Evolutionary conservation across 805 yeast genomes (phyloP).

Genomic region (Phaffomyces opuntiae): DNA sequence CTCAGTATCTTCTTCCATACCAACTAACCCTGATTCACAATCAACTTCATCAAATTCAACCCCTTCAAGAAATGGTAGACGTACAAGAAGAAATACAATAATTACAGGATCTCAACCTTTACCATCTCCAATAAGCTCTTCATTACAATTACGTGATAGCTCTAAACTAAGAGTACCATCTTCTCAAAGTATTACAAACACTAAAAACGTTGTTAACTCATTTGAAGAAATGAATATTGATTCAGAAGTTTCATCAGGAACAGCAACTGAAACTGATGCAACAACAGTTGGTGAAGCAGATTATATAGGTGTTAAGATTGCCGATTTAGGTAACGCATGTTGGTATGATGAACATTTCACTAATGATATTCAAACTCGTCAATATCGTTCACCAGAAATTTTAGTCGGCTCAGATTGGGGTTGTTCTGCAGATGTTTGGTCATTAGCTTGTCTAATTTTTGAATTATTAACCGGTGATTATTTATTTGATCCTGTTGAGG

Average conservation of each 20-base stretch:
- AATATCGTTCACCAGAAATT: slow-evolving; percentile 84
- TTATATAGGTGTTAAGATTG: slow-evolving; percentile 73
- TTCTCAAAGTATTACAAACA: slow-evolving; percentile 3
- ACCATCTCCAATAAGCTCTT: slow-evolving; percentile 76
- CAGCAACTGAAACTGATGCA: too few relatives aligned
- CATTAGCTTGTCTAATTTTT: slow-evolving; percentile 85
- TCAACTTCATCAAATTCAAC: slow-evolving; percentile 18
- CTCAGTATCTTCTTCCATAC: slow-evolving; percentile 8
- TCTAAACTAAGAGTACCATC: slow-evolving; percentile 17
- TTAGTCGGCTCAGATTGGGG: slow-evolving; percentile 85
- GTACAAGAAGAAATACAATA: slow-evolving; percentile 65
- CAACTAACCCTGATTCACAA: slow-evolving; percentile 11
- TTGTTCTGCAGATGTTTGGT: slow-evolving; percentile 92
- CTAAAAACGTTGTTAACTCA: slow-evolving; percentile 9
- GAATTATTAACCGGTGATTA: slow-evolving; percentile 94
- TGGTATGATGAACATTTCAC: slow-evolving; percentile 63
- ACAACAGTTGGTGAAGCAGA: slow-evolving; percentile 30
- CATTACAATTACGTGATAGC: slow-evolving; percentile 17
- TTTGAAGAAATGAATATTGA: slow-evolving; percentile 10
- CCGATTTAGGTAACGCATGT: slow-evolving; percentile 76
- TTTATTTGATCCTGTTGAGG: slow-evolving; percentile 78
- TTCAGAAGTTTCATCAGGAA: background rate
- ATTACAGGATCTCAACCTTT: slow-evolving; percentile 90
- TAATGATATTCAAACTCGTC: slow-evolving; percentile 65
- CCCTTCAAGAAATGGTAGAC: slow-evolving; percentile 26